Evolutionary conservation across 2,329 filamentous ascomycete species (phyloP), one percentile per base, ranked within the genome.

Genomic region (Ascochyta pisi): DNA sequence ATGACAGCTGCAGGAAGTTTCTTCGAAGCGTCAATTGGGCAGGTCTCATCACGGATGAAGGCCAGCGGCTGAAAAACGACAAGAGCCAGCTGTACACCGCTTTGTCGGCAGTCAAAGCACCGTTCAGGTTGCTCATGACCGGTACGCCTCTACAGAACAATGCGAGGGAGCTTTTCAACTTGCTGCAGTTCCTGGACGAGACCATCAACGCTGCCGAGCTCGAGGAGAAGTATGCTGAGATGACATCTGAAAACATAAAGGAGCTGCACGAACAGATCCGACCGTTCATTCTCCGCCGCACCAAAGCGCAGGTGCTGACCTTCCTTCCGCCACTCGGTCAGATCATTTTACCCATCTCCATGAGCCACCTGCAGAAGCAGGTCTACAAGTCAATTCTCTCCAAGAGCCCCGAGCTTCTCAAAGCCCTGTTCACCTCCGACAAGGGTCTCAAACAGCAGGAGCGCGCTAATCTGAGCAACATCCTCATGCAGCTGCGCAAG

Each of bases 101-200:
- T 2, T 80, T 99, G 6, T 84, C 80, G 38, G 82, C 85, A 3
- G 85, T 97, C 75, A 89, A 86, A 46, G 87, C 93, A 27, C 90
- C 90, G 0, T 97, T 95, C 77, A 88, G 92, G 49, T 83, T 96
- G 35, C 83, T 99, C 1, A 82, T 99, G 31, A 98, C 94, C 1
- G 76, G 92, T 2, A 99, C 95, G 0, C 95, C 95, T 0, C 78
- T 99, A 12, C 95, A 99, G 68, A 99, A 99, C 76, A 98, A 97
- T 73, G 91, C 92, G 64, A 85, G 92, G 42, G 95, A 99, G 74
- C 81, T 99, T 0, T 98, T 98, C 80, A 99, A 97, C 69, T 82
- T 99, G n/a, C 79, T 99, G 4, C 94, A 98, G 63, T 99, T 99
- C 74, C 84, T 97, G 39, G 92, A 99, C 68, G 83, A 86, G 6